Base-by-base conservation (phyloP, 129 eudicot genomes). In the Artemisia tridentata region DNA sequence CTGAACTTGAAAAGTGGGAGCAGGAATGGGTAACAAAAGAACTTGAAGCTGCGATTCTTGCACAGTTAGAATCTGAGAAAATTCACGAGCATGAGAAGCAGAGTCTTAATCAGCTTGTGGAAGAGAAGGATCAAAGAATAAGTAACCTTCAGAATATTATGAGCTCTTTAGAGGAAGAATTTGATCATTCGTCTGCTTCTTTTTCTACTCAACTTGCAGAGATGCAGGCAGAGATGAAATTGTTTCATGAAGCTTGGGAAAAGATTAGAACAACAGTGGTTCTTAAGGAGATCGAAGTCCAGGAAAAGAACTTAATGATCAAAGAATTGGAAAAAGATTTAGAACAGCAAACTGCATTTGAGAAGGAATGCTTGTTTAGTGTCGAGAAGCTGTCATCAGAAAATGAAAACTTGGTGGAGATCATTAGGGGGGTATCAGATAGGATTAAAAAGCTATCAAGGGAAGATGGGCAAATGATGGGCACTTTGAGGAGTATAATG, bases 1-100 rank as follows among this genome's bases (percentile, higher is more conserved):
- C 71, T 17, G 77, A 71, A 15, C 72, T 68, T 52, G 79, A 78
- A 54, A 43, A 27, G 45, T 59, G 75, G 79, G 81, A 74, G 23
- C 69, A 75, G 52, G 95, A 88, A 58, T 83, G 87, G 83, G 66
- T 85, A 75, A 76, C 80, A 4, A 83, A 58, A 79, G 95, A 88
- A 76, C 88, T 88, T 2, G 95, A 88, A 81, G 78, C 71, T 62
- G 86, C 86, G 7, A 79, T 88, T 65, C 63, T 85, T 45, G 79
- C 86, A 31, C 83, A 81, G 55, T 66, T 85, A 10, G 84, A 73
- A 62, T 75, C 78, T 3, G 81, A 85, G 59, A 76, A 56, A 67
- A 76, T 61, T 25, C 80, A 75, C 19, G 79, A 65, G 60, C 65
- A 52, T 5, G 86, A 85, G 61, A 83, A 72, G 23, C 75, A 79